Evolutionary conservation across 2,329 filamentous ascomycete species (phyloP), one percentile per base, ranked within the genome.

Genomic region (Cercospora janseana): DNA sequence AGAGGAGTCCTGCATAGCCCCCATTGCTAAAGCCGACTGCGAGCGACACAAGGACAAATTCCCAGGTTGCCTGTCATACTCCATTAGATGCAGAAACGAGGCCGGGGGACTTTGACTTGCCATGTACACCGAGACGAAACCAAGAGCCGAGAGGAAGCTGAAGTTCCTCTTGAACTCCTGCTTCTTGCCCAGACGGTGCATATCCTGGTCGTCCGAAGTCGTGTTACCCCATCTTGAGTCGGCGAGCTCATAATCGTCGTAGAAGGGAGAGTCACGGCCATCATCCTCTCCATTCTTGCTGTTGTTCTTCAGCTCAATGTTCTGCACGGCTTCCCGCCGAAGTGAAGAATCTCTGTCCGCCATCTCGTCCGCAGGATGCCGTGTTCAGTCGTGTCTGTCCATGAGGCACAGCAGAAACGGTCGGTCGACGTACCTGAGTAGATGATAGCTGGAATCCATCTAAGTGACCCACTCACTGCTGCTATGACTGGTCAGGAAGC

Each of bases 111-210:
- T 23, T 26, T 16, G 55, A 18, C 54, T 57, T 13, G 55, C 60
- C 62, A 65, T 66, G 47, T 63, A 62, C n/a, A 66, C 57, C 1
- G 59, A 60, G 6, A 66, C 65, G 46, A 67, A 66, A 4, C 61
- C 65, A 0, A 67, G 57, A 7, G 61, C 57, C 15, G 58, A 58
- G 18, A 60, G 43, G 50, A 65, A 59, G 37, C 41, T 43, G 50
- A 65, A 67, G 49, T 65, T 65, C 7, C 63, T 48, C 40, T 64
- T 61, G 53, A 60, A 58, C 38, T 58, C 57, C 42, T 60, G 52
- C 47, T 62, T 62, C 50, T 65, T 65, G 7, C 63, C 64, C 48
- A 65, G 47, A 6, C 63, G 58, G 18, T 55, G 52, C 63, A 66
- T 66, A 35, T 66, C 63, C 10, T 46, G 48, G 13, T 44, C 41